These are phyloP conservation scores for Aspergillus melleus DNA, from an alignment of 2,329 filamentous ascomycete species.

Conservation along the genomic window DNA sequence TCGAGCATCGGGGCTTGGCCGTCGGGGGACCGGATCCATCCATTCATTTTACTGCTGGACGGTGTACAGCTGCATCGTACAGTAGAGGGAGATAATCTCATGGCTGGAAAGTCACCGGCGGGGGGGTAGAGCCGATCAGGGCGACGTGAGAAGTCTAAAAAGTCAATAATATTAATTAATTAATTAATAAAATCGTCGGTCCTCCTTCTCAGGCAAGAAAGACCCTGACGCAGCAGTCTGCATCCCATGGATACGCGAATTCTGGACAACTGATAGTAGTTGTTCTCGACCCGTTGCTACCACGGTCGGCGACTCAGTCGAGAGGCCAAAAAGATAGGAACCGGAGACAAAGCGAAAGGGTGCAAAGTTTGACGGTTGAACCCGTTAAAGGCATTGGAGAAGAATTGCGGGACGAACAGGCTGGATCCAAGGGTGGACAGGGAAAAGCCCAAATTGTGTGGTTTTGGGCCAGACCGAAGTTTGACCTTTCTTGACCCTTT, in stretches of 20 bases:
- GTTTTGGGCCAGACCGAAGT: background rate
- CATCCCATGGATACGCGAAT: background rate
- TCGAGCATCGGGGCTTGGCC: constrained; percentile 1
- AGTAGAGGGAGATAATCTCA: background rate
- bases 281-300: background rate
- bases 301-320: background rate
- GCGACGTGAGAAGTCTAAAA: background rate
- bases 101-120: constrained; percentile 2
- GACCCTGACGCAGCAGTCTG: background rate
- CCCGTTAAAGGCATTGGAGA: too few species aligned
- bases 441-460: background rate
- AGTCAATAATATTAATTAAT: background rate
- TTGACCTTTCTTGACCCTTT: background rate
- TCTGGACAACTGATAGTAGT: background rate
- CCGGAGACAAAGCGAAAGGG: background rate
- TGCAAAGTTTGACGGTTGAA: background rate
- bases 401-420: background rate
- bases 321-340: too few species aligned
- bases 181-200: background rate
- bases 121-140: background rate
- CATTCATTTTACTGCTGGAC: background rate
- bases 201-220: background rate
- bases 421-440: background rate
- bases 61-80: background rate
- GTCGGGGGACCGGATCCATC: constrained; percentile 5